Conservation (phyloP, 257 asterid genomes). For the Rehmannia glutinosa region DNA sequence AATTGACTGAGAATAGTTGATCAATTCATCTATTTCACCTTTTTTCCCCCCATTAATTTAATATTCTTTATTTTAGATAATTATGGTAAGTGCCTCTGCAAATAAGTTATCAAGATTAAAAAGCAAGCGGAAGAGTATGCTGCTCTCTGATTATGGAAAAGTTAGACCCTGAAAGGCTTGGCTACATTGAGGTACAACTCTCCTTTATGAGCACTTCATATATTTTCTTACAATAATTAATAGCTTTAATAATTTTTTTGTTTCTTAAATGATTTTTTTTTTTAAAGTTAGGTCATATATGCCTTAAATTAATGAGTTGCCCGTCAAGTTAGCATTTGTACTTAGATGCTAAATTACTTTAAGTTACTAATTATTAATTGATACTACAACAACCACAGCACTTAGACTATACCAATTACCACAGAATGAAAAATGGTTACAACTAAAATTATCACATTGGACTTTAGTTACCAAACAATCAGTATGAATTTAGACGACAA, state of each 20-base stretch:
- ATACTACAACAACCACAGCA: slow-evolving; percentile 32
- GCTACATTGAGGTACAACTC: slow-evolving; percentile 80
- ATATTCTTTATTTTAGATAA: too few relatives aligned
- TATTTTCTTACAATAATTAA: too few relatives aligned
- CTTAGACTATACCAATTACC: too few relatives aligned
- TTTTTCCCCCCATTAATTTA: too few relatives aligned
- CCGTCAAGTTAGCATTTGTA: slow-evolving; percentile 3
- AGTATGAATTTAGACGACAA: too few relatives aligned
- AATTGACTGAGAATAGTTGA: too few relatives aligned
- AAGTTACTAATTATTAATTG: neutral
- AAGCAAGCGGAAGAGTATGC: slow-evolving; percentile 96
- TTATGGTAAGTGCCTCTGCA: slow-evolving; percentile 95
- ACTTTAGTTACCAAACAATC: too few relatives aligned
- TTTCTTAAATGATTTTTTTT: neutral
- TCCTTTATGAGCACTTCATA: neutral
- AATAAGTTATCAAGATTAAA: slow-evolving; percentile 86
- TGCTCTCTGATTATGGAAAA: slow-evolving; percentile 97
- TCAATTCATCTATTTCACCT: too few relatives aligned
- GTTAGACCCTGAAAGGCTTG: slow-evolving; percentile 94
- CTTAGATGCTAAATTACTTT: neutral
- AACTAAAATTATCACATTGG: slow-evolving; percentile 38
- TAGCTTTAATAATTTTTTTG: too few relatives aligned
- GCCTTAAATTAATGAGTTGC: neutral
- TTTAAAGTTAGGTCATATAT: neutral
- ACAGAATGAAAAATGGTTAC: slow-evolving; percentile 38